Evolutionary conservation across 129 eudicot species (phyloP).

Genomic region (Artemisia annua): DNA sequence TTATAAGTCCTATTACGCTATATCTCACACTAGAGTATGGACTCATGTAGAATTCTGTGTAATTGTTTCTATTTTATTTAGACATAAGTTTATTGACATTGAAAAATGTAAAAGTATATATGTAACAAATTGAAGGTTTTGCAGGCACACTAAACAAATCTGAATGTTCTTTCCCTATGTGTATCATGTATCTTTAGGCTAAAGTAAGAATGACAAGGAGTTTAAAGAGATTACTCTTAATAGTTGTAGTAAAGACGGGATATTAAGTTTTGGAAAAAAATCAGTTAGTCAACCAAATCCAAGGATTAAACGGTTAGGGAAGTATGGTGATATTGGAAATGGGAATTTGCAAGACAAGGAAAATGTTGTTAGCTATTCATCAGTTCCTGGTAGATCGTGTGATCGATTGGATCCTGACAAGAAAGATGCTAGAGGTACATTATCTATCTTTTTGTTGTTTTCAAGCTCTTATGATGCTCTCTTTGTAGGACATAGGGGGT

Average conservation of each 20-base stretch:
- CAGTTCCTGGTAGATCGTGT: slow-evolving; percentile 24
- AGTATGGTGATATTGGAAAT: slow-evolving; percentile 45
- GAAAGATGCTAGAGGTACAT: slow-evolving; percentile 49
- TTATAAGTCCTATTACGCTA: too few species aligned
- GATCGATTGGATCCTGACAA: slow-evolving; percentile 20
- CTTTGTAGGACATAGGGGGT: not conserved
- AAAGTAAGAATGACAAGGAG: slow-evolving; percentile 26
- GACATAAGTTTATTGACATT: too few species aligned
- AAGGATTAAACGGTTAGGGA: slow-evolving; percentile 71
- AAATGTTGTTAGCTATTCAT: slow-evolving; percentile 21
- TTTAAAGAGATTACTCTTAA: slow-evolving; percentile 20
- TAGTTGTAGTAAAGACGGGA: slow-evolving; percentile 70
- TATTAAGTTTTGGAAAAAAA: slow-evolving; percentile 49
- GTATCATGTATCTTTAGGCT: slow-evolving; percentile 5
- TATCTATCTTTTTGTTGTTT: not conserved
- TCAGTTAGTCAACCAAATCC: slow-evolving; percentile 39
- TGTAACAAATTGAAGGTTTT: too few species aligned
- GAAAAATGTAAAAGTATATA: too few species aligned
- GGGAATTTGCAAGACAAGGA: slow-evolving; percentile 19
- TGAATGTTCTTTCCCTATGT: accelerated
- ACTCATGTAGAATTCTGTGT: too few species aligned
- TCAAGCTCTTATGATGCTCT: slow-evolving; percentile 1
- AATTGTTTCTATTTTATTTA: too few species aligned
- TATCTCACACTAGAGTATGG: too few species aligned
- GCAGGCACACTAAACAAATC: too few species aligned